These are phyloP conservation scores for Citrus sinensis DNA, from an alignment of 345 rosid genomes.

Conservation along the genomic window DVS_A1.0 CM039163.1:323501-324000, in stretches of 20 bases:
- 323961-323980: neutral
- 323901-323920: neutral
- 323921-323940: neutral
- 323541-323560: constrained; percentile 15
- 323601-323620: too few species aligned
- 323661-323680: neutral
- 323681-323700: neutral
- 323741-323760: neutral
- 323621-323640: neutral
- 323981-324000: neutral
- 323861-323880: neutral
- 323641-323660: constrained; percentile 8
- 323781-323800: neutral
- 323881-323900: neutral
- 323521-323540: constrained; percentile 42
- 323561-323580: constrained; percentile 27
- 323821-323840: neutral
- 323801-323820: neutral
- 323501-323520: constrained; percentile 51
- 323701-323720: neutral
- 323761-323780: neutral
- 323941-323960: neutral
- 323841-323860: neutral
- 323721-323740: neutral
- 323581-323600: neutral